Evolutionary conservation across 2,329 filamentous ascomycete genomes (phyloP).

Genomic region (Penicillium expansum): DNA sequence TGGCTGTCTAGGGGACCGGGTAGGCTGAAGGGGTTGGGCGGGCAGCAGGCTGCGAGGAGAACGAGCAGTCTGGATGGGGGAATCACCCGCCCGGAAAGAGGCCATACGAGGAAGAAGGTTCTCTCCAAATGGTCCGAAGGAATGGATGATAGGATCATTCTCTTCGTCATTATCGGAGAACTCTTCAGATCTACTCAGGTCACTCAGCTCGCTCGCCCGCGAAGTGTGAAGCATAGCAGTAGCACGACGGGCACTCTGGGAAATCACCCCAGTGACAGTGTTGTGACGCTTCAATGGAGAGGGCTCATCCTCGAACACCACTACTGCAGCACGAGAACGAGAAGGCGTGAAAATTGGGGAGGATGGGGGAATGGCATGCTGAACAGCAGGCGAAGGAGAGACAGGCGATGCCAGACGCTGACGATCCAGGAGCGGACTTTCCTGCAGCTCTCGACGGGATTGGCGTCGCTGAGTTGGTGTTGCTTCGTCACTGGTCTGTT

Average conservation of each 20-base stretch:
- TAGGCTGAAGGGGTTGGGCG: constrained; percentile 35
- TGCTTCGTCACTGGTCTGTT: constrained; percentile 67
- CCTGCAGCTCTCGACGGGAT: constrained; percentile 30
- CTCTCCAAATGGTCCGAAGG: constrained; percentile 85
- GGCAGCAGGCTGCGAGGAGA: constrained; percentile 30
- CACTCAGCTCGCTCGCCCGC: constrained; percentile 34
- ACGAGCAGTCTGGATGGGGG: constrained; percentile 54
- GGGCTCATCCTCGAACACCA: constrained; percentile 70
- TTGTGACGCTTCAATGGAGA: constrained; percentile 52
- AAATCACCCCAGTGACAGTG: constrained; percentile 25
- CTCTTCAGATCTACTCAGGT: constrained; percentile 53
- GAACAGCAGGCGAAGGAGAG: constrained; percentile 64
- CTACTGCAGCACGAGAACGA: constrained; percentile 45
- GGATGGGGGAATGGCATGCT: constrained; percentile 43
- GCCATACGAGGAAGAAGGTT: constrained; percentile 80
- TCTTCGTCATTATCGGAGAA: constrained; percentile 83
- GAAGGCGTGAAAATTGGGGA: constrained; percentile 46
- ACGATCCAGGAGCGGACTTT: constrained; percentile 56
- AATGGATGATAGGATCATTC: constrained; percentile 89
- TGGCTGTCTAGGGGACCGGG: constrained; percentile 31
- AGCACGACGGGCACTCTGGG: constrained; percentile 36
- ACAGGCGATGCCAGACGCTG: constrained; percentile 69
- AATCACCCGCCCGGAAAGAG: constrained; percentile 66
- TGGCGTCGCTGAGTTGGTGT: constrained; percentile 38
- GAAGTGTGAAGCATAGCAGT: constrained; percentile 35